These are phyloP conservation scores for Cyclaneusma minus DNA, from an alignment of 2,329 filamentous ascomycete species.

Conservation along the genomic window DNA sequence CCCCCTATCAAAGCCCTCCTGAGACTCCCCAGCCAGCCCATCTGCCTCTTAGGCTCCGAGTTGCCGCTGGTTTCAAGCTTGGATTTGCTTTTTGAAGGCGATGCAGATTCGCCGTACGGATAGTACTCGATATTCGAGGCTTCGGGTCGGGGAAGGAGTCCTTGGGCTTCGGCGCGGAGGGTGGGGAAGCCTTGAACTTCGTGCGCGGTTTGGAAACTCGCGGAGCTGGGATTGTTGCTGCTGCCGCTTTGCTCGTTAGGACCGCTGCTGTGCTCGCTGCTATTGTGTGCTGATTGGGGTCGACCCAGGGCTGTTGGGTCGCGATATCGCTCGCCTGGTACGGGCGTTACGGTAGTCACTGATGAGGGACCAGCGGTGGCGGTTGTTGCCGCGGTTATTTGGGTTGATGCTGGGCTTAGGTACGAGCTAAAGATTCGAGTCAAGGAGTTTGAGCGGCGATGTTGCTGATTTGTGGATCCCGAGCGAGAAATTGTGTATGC, in stretches of 20 bases:
- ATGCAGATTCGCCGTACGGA: too few species aligned
- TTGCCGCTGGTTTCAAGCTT: too few species aligned
- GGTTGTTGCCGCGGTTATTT: too few species aligned
- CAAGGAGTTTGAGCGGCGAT: background rate
- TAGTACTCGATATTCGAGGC: too few species aligned
- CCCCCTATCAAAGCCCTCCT: constrained; percentile 19
- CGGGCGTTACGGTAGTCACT: background rate
- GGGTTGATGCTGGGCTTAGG: too few species aligned
- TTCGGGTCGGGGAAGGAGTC: constrained; percentile 13
- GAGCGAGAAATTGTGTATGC: constrained; percentile 10
- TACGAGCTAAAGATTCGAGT: background rate
- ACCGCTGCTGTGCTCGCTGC: too few species aligned
- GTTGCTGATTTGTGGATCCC: constrained; percentile 8
- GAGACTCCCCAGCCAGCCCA: constrained; percentile 55
- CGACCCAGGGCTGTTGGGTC: constrained; percentile 3
- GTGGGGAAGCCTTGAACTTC: constrained; percentile 8
- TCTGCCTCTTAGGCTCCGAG: constrained; percentile 20
- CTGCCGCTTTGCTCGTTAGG: constrained; percentile 1
- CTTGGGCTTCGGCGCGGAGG: constrained; percentile 15
- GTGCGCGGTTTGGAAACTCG: constrained; percentile 16
- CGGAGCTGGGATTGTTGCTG: constrained; percentile 2
- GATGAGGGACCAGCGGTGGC: background rate
- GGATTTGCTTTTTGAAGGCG: too few species aligned
- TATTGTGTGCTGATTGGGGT: constrained; percentile 12
- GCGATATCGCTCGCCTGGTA: constrained; percentile 7